phyloP scores from a whole-genome alignment of 192 early-diverging fungal genomes.

The Lobosporangium transversale region DNA sequence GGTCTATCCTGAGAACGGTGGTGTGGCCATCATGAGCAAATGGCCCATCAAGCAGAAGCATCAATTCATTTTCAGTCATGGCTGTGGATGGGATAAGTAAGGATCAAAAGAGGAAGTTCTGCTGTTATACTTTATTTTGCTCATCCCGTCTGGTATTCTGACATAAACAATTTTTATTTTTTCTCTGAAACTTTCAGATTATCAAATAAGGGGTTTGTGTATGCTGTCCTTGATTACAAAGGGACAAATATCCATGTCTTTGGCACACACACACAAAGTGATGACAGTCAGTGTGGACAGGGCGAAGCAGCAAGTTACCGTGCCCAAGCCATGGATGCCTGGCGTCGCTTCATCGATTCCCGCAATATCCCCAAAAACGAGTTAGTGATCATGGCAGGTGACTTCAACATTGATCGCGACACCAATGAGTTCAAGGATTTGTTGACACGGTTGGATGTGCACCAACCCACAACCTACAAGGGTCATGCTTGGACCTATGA shows the following conservation, averaged over 20 bases:
- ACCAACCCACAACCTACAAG: constrained; percentile 11
- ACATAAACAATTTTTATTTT: background rate
- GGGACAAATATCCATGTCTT: constrained; percentile 44
- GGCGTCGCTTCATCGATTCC: constrained; percentile 27
- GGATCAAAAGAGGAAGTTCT: too few species aligned
- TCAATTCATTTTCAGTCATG: constrained; percentile 37
- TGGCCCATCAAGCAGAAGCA: constrained; percentile 44
- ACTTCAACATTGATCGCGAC: constrained; percentile 36
- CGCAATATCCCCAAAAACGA: constrained; percentile 39
- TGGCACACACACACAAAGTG: constrained; percentile 47
- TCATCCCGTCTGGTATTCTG: too few species aligned
- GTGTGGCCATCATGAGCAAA: constrained; percentile 43
- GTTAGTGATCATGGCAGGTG: constrained; percentile 39
- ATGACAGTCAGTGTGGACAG: constrained; percentile 9
- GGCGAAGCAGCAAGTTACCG: constrained; percentile 25
- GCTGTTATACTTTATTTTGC: too few species aligned
- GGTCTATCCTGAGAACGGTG: constrained; percentile 17
- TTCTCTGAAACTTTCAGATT: constrained; percentile 10
- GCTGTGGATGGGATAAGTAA: constrained; percentile 43
- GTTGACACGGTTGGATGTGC: constrained; percentile 4
- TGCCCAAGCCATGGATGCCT: constrained; percentile 5
- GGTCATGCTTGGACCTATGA: constrained; percentile 37
- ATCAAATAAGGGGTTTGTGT: constrained; percentile 45
- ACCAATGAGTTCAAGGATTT: constrained; percentile 18
- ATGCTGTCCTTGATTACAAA: constrained; percentile 32